Evolutionary conservation across 163 green algal genomes (phyloP).

Genomic region (Chlorella variabilis): DNA sequence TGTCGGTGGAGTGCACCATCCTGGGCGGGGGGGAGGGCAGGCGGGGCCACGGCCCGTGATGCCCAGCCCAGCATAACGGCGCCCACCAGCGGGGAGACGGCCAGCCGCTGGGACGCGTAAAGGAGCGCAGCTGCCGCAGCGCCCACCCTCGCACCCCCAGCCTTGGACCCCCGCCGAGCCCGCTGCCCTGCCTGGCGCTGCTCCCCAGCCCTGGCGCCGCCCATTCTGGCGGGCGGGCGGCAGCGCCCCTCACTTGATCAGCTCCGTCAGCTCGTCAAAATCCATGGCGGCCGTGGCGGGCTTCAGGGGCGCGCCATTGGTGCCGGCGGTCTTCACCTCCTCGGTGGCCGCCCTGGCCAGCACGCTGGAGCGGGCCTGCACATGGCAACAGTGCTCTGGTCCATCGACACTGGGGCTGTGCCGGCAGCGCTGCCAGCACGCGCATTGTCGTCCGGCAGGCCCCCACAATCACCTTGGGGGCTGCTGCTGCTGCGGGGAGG

Average conservation of each 20-base stretch:
- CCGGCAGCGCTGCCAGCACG: not conserved
- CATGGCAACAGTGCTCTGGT: not conserved
- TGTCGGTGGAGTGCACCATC: conserved; percentile 88
- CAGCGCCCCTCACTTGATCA: conserved; percentile 56
- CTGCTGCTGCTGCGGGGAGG: not conserved
- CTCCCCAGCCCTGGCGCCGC: too few relatives aligned
- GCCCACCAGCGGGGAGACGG: too few relatives aligned
- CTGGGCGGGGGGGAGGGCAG: too few relatives aligned
- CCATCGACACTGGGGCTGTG: not conserved
- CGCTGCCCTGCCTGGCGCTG: too few relatives aligned
- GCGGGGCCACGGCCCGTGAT: too few relatives aligned
- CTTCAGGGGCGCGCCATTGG: conserved; percentile 38
- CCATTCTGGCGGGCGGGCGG: not conserved
- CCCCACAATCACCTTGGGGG: not conserved
- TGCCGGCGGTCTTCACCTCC: conserved; percentile 40
- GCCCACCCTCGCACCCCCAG: too few relatives aligned
- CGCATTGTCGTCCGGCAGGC: not conserved
- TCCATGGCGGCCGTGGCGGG: conserved; percentile 66
- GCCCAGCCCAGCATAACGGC: too few relatives aligned
- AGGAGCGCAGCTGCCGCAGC: too few relatives aligned
- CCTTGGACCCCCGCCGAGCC: too few relatives aligned
- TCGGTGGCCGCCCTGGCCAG: conserved; percentile 24
- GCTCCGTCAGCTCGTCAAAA: conserved; percentile 81
- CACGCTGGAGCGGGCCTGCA: conserved; percentile 26
- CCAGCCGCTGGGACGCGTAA: too few relatives aligned